Base-by-base conservation (phyloP, 2,329 filamentous ascomycete genomes). In the Fusarium sp. region DNA sequence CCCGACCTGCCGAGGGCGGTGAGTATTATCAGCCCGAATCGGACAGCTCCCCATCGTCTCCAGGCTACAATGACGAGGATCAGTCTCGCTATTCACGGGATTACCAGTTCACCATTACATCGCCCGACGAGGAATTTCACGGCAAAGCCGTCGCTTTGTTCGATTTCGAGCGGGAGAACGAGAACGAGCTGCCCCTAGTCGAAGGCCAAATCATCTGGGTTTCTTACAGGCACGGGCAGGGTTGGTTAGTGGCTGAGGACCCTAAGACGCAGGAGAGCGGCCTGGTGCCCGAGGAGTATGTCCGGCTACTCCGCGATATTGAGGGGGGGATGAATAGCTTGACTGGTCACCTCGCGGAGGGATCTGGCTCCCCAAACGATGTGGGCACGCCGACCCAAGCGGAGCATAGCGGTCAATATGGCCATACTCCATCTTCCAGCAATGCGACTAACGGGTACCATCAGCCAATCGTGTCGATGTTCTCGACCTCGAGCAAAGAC, bases 181-280 rank as follows among this genome's bases (percentile, higher is more conserved):
- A 97, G 75, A 99, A 98, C 73, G 95, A 99, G 76, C 80, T 99
- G 54, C 92, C 93, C 5, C 80, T 99, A 42, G 88, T 92, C 1
- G 95, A 99, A 77, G 95, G 95, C 6, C 95, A 99, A 73, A 92
- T 97, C 54, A 97, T 99, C 53, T 91, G 95, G 81, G 93, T 99
- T 24, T 96, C 92, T 13, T 99, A 98, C 76, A 86, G 95, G 39
- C 93, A 98, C 73, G 94, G 94, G 13, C 93, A 98, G 77, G 95
- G 95, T 52, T 99, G 95, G 95, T 83, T 99, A 47, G 95, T 99
- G 24, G 95, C 95, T 5, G 92, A 97, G 78, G 95, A 99, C 72
- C 93, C 94, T 11, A 93, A 92, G 76, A 97, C 93, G 1, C 92
- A 88, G 66, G 95, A 99, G 78, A 96, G 92, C 71, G 95, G 95